These are phyloP conservation scores for Didymella glomerata DNA, from an alignment of 2,329 filamentous ascomycete species.

Conservation along the genomic window DNA sequence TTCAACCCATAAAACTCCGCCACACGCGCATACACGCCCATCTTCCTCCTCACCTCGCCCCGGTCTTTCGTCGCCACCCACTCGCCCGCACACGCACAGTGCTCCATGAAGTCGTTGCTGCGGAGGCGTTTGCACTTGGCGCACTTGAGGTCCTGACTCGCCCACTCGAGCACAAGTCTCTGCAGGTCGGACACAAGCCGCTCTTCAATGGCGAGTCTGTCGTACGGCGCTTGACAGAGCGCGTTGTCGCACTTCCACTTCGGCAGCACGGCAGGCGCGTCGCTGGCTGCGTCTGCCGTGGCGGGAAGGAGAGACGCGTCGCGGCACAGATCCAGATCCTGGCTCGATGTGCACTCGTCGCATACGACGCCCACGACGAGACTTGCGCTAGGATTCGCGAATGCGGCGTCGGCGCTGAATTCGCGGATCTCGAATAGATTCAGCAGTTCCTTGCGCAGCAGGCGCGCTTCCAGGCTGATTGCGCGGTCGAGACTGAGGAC, in stretches of 20 bases:
- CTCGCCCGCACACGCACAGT: conserved; percentile 88
- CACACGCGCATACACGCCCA: conserved; percentile 77
- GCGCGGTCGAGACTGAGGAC: conserved; percentile 90
- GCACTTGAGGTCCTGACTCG: conserved; percentile 89
- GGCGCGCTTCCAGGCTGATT: conserved; percentile 84
- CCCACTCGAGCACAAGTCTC: conserved; percentile 78
- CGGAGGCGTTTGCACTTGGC: conserved; percentile 71
- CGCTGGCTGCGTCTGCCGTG: conserved; percentile 41
- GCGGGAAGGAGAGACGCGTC: conserved; percentile 79
- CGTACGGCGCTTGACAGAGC: conserved; percentile 74
- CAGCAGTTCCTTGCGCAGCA: conserved; percentile 88
- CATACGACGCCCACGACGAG: conserved; percentile 84
- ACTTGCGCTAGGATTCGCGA: conserved; percentile 82
- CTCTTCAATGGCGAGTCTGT: conserved; percentile 85
- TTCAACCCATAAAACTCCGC: conserved; percentile 80
- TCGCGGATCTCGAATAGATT: conserved; percentile 92
- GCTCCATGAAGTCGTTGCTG: conserved; percentile 94
- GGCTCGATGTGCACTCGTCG: conserved; percentile 86
- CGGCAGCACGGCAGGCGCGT: conserved; percentile 60
- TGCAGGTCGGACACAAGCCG: conserved; percentile 79
- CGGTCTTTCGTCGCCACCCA: conserved; percentile 79
- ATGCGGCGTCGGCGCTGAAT: conserved; percentile 87
- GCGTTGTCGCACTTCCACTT: conserved; percentile 75
- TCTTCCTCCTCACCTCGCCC: conserved; percentile 68
- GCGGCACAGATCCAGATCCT: conserved; percentile 90